Base-by-base conservation (phyloP, 202 grass and related monocot species). In the Carex arenaria region DNA sequence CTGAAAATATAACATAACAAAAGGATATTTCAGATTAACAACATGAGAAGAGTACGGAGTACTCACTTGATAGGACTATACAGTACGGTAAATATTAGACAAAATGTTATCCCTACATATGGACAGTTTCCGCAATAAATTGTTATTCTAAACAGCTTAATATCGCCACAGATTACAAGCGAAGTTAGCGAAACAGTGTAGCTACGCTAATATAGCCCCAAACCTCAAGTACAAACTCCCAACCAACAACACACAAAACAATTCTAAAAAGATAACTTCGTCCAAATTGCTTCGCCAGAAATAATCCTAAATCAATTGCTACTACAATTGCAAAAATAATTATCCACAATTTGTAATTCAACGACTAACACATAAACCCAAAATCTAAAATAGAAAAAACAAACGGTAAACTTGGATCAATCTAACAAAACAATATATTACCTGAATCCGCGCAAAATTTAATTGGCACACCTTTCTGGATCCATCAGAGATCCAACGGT, bases 381-480 rank as follows among this genome's bases (percentile, higher is more conserved):
- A 68, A 13, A 36, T 68, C 23, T 31, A 4, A 68, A n/a, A 18
- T 47, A 1, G 43, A 3, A 0, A 18, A n/a, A 40, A 18, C 10
- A 49, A 19, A 22, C 8, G 4, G 4, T n/a, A n/a, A 2, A 28
- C 2, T 13, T 64, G 22, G 1, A 67, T n/a, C 15, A 40, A n/a
- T 1, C 1, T 1, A 31, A 32, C 9, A 17, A 13, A 23, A 47
- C 3, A 0, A 49, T 7, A 40, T 40, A 6, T 1, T 49, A 91
- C 91, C 94, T 88, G 64, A 0, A 73, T 74, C 3, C 6, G 19
- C 0, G 84, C 94, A 6, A 74, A 79, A 51, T 87, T 92, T 0
- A 97, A 86, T 32, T 78, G 67, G 42, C 91, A 91, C 11, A 73
- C 67, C 87, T 97, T 97, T 0, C 6, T 19, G 8, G 79, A 88